Base-by-base conservation (phyloP, 106 monocot species). In the Phalaenopsis equestris region DNA sequence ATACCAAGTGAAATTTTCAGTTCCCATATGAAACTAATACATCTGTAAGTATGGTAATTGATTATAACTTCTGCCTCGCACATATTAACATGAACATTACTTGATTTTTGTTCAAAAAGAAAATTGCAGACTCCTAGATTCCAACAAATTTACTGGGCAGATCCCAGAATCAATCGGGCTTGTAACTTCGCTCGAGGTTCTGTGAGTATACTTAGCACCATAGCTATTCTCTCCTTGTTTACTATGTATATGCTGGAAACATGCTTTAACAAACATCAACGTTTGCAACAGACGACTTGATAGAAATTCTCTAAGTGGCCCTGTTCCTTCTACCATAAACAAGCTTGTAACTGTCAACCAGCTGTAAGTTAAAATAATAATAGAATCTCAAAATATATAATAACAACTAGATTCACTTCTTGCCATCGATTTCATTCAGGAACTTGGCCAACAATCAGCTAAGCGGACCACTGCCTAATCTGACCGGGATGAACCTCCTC, bases 401-500 rank as follows among this genome's bases (percentile, higher is more conserved):
- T 42, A 43, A 74, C 41, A 43, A 74, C 6, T 45, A 5, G 64
- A n/a, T 49, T 43, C 36, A 64, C n/a, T 48, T 47, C 61, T 38
- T 72, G 5, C 55, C 73, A 74, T 30, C 3, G 19, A 73, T 67
- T 52, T 81, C 11, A 80, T 81, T 52, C 84, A 97, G 97, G 82
- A 92, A 86, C 79, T 81, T 97, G 75, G 92, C 97, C 55, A 92
- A 88, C 78, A 97, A 97, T 81, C 24, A 80, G 24, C 85, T 97
- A 21, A 86, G 67, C 8, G 97, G 97, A 55, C 3, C 67, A 16
- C 39, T 94, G 55, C 94, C 97, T 45, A 57, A 97, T 75, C 81
- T 97, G 8, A 79, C 75, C 72, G 85, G 85, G 49, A 83, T 94
- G 85, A 88, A 37, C 18, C 19, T 7, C 5, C 87, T 97, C 45